Percentiles rank a stretch among this genome's conserved stretches.
Evolutionary conservation across 768 basidiomycete genomes (phyloP).

Genomic region (Lactarius psammicola): DNA sequence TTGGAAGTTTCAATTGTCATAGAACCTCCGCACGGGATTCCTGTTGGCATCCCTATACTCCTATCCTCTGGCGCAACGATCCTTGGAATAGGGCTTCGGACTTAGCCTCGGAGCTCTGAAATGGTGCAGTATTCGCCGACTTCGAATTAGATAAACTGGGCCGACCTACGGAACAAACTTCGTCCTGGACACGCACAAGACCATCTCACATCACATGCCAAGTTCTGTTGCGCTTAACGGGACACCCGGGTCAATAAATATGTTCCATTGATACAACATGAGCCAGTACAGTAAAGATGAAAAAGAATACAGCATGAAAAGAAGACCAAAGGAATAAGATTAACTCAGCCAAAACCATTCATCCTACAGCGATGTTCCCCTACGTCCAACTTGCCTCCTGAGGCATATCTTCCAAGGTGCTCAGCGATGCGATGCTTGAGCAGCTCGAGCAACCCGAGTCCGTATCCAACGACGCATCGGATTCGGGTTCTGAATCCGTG

Average conservation of each 20-base stretch:
- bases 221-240: no score
- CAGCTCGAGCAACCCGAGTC: conserved; percentile 29
- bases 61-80: no score
- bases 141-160: no score
- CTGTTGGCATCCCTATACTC: no score
- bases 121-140: no score
- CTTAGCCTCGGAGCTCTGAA: no score
- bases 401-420: conserved; percentile 23
- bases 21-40: no score
- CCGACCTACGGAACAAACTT: no score
- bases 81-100: no score
- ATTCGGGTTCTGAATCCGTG: conserved; percentile 17
- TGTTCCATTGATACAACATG: conserved; percentile 23
- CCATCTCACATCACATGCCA: no score
- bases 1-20: no score
- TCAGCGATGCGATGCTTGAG: conserved; percentile 29
- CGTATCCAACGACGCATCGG: conserved; percentile 16
- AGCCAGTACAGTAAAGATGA: not conserved
- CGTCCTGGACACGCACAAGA: no score
- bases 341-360: conserved; percentile 3
- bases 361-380: not conserved
- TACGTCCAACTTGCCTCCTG: conserved; percentile 5
- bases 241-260: conserved; percentile 9
- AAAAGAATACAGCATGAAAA: conserved; percentile 11
- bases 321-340: conserved; percentile 15